Conservation (phyloP, 139 green algal species). For the Edaphochlamys debaryana region DNA sequence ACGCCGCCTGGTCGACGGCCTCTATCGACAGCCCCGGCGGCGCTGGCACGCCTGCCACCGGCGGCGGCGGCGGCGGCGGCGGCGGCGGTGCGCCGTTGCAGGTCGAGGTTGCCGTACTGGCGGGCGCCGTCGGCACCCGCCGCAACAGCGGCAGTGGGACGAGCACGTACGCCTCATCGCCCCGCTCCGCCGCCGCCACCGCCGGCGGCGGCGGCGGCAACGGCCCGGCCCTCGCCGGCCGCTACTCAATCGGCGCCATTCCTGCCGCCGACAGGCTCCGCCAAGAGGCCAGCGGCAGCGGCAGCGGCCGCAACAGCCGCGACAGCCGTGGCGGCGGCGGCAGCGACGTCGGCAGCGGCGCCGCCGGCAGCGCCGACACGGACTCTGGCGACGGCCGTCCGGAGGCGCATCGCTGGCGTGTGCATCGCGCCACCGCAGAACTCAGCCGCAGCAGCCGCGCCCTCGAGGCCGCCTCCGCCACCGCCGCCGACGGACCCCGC, state of each 20-base stretch:
- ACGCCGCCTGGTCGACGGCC: background rate
- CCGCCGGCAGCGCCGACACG: no score
- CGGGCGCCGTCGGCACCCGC: background rate
- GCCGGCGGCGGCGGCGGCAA: background rate
- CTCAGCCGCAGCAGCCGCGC: background rate
- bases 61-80: background rate
- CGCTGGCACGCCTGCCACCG: background rate
- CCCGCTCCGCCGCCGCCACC: background rate
- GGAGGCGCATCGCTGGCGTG: no score
- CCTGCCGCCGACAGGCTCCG: background rate
- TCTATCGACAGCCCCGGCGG: background rate
- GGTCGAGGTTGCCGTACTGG: no score
- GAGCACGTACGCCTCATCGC: no score
- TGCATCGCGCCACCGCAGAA: no score
- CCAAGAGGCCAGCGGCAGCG: background rate
- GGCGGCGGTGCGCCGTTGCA: no score
- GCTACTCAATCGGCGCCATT: background rate
- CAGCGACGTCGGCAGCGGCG: background rate
- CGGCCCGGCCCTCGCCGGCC: background rate
- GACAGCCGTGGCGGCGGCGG: background rate
- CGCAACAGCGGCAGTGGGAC: no score
- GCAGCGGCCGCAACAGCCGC: background rate
- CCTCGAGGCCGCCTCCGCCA: no score
- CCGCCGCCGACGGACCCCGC: no score
- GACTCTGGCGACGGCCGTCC: no score